Base-by-base conservation (phyloP, 2,329 filamentous ascomycete species). In the Phoma sp. region DNA sequence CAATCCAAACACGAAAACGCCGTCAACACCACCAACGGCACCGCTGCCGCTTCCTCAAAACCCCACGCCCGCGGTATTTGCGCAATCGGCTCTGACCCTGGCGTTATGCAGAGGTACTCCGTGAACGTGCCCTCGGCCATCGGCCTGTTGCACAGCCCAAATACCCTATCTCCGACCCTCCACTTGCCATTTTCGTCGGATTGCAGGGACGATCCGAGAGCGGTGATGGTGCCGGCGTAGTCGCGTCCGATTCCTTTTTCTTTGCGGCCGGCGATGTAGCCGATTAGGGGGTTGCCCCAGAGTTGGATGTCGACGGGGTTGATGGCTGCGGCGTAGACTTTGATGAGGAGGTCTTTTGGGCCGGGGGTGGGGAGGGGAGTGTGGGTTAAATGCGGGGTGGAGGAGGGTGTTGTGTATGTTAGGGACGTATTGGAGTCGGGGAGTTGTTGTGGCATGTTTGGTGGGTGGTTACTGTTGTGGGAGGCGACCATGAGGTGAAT, bases 181-280 rank as follows among this genome's bases (percentile, higher is more conserved):
- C 67, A 71, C n/a, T n/a, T n/a, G n/a, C n/a, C n/a, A n/a, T n/a
- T 25, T 64, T 59, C 11, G 47, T 36, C 4, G 39, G 34, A 4
- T 34, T 51, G 57, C 14, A 66, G n/a, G 2, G 60, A 39, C 12
- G 60, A 47, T 17, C 65, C 56, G 0, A 77, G 65, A 6, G 74
- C 72, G 1, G 72, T 60, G 7, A 81, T 67, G 4, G 68, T 72
- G 7, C 79, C 79, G 1, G 76, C 75, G 30, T 81, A 75, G 50
- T 81, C 79, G 59, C 78, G 72, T 14, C 80, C 79, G 5, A 78
- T 77, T 1, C 76, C 72, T 34, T 70, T 72, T 47, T 66, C 65
- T 51, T 66, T 67, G 28, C 48, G 56, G 20, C 67, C 63, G 5
- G 60, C 61, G 14, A 69, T 47, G 46, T 53, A 64, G 15, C 68